Evolutionary conservation across 1,139 yeast genomes (phyloP), one percentile per base, ranked within the genome.

Genomic region (Nadsonia starkeyi-henricii): DNA sequence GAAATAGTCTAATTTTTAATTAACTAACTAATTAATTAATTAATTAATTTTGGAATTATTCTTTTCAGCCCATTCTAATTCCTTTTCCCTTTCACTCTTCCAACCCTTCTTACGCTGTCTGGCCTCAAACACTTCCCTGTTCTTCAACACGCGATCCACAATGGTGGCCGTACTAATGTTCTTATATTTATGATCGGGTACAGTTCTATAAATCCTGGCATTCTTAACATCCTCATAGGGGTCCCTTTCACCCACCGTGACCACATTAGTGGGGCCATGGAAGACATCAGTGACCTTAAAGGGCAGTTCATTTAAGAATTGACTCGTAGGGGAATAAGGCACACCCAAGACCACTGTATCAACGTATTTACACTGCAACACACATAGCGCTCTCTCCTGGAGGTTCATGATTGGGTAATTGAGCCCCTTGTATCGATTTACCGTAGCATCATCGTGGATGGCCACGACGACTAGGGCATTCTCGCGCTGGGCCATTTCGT

Each of bases 341-440:
- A 85, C 85, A 2, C 80, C 83, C 48, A 84, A 64, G 3, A 84
- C 67, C 12, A 86, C 72, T 0, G 83, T 86, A 60, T 88, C 95
- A 28, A 89, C 89, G 56, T 81, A 84, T 51, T 75, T 75, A 65
- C 96, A 86, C 63, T 89, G 96, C 57, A 91, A 68, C 9, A 86
- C 91, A 64, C 96, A 86, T 54, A 91, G 69, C 0, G 91, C 76
- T 55, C 97, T 75, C 63, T 91, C 97, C 53, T 82, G 76, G 26
- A 84, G 59, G 59, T 83, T 86, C 97, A 91, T 91, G 47, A 88
- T 80, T 18, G 95, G 95, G 59, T 79, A 78, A 61, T 80, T 79
- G 50, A 72, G 67, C 9, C 89, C 89, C 60, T 81, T 79, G 59
- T 71, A 68, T 49, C 61, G 57, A 63, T 81, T 79, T 47, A 79